Conservation (phyloP, 1,284 basidiomycete species). For the Apiotrichum laibachii region DNA sequence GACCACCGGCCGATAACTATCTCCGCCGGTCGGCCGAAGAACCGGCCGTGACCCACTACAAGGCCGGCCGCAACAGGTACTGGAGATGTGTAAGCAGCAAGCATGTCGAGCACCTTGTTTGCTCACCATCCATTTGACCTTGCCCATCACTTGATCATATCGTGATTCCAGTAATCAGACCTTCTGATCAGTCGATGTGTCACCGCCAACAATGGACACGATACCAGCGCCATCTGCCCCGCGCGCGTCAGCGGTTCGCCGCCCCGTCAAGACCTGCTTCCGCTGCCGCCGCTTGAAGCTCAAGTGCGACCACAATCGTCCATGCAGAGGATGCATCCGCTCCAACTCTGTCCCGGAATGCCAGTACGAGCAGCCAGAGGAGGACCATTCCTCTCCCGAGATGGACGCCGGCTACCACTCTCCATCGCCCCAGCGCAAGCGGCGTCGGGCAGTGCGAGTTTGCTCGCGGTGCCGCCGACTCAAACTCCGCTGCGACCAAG, state of each 20-base stretch:
- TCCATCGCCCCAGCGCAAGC: not conserved
- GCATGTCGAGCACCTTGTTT: no score
- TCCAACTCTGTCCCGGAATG: not conserved
- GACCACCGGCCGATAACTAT: no score
- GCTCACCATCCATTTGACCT: no score
- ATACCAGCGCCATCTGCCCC: not conserved
- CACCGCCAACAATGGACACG: no score
- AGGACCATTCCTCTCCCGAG: not conserved
- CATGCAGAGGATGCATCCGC: conserved; percentile 7
- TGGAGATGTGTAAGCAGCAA: no score
- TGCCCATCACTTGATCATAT: no score
- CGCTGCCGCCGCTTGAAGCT: conserved; percentile 17
- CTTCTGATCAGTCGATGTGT: no score
- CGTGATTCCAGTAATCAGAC: no score
- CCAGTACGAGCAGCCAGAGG: not conserved
- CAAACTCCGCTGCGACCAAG: conserved; percentile 15
- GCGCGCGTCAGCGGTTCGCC: not conserved
- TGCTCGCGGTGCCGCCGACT: conserved; percentile 14
- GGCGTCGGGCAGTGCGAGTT: conserved; percentile 11
- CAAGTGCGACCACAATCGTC: conserved; percentile 10
- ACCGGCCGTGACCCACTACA: no score
- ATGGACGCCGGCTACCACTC: not conserved
- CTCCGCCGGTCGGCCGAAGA: no score
- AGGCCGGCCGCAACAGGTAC: no score
- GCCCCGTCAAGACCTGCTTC: conserved; percentile 10